phyloP scores from a whole-genome alignment of 2,329 filamentous ascomycete species.

The Sphaceloma murrayae region DNA sequence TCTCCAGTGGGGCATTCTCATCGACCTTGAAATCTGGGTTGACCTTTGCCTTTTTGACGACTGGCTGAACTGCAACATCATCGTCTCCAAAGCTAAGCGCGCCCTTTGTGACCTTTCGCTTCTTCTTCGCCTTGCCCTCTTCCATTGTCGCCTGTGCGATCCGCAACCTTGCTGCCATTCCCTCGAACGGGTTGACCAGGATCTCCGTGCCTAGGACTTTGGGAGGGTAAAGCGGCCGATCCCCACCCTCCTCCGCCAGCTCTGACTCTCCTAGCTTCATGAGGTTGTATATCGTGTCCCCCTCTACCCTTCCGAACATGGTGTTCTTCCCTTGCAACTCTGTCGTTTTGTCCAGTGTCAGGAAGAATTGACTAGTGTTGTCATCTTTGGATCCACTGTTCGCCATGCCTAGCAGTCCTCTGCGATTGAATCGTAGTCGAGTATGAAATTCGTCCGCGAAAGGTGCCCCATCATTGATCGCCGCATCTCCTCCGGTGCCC shows the following conservation, averaged over 20 bases:
- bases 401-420: constrained; percentile 91
- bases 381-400: constrained; percentile 69
- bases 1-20: constrained; percentile 25
- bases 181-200: constrained; percentile 70
- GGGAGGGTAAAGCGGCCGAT: constrained; percentile 76
- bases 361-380: constrained; percentile 95
- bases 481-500: constrained; percentile 81
- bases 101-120: constrained; percentile 61
- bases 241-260: constrained; percentile 61
- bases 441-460: constrained; percentile 89
- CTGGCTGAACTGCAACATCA: constrained; percentile 49
- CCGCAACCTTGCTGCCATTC: constrained; percentile 62
- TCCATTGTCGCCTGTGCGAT: constrained; percentile 43
- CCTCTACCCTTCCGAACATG: constrained; percentile 81
- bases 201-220: constrained; percentile 68
- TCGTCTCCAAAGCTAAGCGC: constrained; percentile 66
- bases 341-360: constrained; percentile 72
- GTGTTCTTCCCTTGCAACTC: constrained; percentile 88
- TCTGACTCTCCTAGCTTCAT: constrained; percentile 89
- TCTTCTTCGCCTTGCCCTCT: constrained; percentile 39
- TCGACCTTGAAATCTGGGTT: constrained; percentile 61
- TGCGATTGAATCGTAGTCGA: constrained; percentile 81
- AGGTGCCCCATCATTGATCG: constrained; percentile 74
- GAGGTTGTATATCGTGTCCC: constrained; percentile 92
- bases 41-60: constrained; percentile 67